phyloP scores from a whole-genome alignment of 1,284 basidiomycete species.

The Cystobasidiaceae sp. region DNA sequence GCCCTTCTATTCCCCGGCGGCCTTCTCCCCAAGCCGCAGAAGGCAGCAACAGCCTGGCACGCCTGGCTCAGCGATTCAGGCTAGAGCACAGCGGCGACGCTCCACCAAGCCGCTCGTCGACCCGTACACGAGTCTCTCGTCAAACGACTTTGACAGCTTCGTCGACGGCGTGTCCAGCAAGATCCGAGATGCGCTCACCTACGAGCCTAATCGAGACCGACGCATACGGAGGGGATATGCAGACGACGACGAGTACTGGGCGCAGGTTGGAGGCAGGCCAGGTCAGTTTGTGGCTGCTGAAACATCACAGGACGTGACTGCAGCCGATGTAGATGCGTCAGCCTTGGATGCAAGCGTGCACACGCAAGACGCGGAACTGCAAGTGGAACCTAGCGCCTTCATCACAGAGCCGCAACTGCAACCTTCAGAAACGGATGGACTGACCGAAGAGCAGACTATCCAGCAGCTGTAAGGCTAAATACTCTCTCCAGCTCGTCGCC shows the following conservation, averaged over 20 bases:
- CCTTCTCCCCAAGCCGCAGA: not conserved
- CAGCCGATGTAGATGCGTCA: not conserved
- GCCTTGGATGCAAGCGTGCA: no score
- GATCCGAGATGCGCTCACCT: conserved; percentile 13
- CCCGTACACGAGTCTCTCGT: conserved; percentile 5
- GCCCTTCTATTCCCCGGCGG: conserved; percentile 21
- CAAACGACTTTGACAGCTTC: conserved; percentile 26
- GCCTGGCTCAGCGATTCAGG: not conserved
- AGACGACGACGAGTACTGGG: conserved; percentile 29
- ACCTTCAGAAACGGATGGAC: no score
- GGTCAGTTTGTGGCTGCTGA: conserved; percentile 17
- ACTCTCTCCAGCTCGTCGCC: no score
- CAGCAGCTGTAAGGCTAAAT: not conserved
- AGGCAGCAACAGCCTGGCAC: conserved; percentile 2
- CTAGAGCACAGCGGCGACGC: not conserved
- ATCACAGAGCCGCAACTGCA: no score
- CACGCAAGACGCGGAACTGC: no score
- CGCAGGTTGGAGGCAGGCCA: conserved; percentile 26
- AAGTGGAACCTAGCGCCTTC: no score
- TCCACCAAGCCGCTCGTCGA: conserved; percentile 16
- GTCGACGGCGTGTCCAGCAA: conserved; percentile 14
- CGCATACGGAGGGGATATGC: conserved; percentile 22
- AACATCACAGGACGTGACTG: not conserved
- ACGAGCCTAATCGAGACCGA: conserved; percentile 14
- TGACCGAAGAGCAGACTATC: not conserved